Conservation (phyloP, 1,284 basidiomycete genomes). For the Takashimella koratensis region DNA sequence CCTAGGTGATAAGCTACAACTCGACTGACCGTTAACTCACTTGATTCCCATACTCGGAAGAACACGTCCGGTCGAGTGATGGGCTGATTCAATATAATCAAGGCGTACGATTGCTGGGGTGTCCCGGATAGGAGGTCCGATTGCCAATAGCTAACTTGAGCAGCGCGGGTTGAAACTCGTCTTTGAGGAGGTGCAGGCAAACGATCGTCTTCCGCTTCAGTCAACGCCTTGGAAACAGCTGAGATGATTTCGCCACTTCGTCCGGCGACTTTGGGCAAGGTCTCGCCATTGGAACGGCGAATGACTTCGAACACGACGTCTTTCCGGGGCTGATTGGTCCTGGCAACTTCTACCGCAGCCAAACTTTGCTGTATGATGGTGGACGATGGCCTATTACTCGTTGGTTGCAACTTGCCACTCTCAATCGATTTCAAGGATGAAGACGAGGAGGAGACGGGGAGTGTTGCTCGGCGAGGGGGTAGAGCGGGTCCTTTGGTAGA, state of each 20-base stretch:
- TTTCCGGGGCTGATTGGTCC: background rate
- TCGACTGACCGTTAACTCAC: conserved; percentile 46
- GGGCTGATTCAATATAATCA: conserved; percentile 86
- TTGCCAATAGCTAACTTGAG: conserved; percentile 6
- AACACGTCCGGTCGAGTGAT: conserved; percentile 63
- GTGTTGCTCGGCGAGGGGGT: background rate
- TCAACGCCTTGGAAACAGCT: background rate
- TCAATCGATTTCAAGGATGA: conserved; percentile 12
- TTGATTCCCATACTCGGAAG: conserved; percentile 63
- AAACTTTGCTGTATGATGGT: conserved; percentile 17
- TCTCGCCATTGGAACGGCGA: conserved; percentile 3
- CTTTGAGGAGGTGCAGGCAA: conserved; percentile 9
- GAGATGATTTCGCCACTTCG: background rate
- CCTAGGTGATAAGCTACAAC: conserved; percentile 16
- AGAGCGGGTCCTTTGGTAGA: conserved; percentile 6
- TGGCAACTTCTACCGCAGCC: conserved; percentile 11
- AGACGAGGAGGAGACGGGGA: conserved; percentile 4
- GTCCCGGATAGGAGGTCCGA: conserved; percentile 4
- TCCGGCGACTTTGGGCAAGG: background rate
- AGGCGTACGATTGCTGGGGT: conserved; percentile 48
- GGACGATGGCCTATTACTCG: conserved; percentile 9
- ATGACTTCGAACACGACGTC: conserved; percentile 14
- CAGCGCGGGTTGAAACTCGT: conserved; percentile 6
- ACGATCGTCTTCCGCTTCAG: conserved; percentile 6
- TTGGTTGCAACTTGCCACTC: conserved; percentile 10